Evolutionary conservation across 2,329 filamentous ascomycete genomes (phyloP), one percentile per base, ranked within the genome.

Genomic region (Penicillium palitans): DNA sequence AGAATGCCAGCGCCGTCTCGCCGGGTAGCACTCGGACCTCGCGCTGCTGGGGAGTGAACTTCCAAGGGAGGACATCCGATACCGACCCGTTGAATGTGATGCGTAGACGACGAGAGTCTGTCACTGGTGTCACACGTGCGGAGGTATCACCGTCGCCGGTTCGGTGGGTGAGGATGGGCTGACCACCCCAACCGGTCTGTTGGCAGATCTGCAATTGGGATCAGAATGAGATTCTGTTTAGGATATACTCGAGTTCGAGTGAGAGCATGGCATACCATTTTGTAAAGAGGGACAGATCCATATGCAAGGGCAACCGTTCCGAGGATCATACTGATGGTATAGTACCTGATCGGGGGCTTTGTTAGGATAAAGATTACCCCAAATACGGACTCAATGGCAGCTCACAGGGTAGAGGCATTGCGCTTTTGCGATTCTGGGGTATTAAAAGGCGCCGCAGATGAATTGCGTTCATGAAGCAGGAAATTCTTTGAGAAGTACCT

Each of bases 71-170:
- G 0, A 96, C 87, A 73, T 98, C 95, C 1, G 93, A 98, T 1
- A 97, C 93, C 29, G 91, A 96, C 48, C 93, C 90, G 72, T 92
- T 95, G 84, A 99, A 99, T 27, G 93, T 98, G 64, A 99, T 93
- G 60, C 91, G 90, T 69, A 99, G 89, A 54, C 95, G 90, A 66
- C 90, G 90, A 59, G 90, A 89, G 66, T 86, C 83, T 19, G 86
- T 90, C 40, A 97, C 88, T 17, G 95, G 95, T 47, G 87, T 84
- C 45, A 99, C 84, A 55, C 93, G 90, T 49, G 83, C 83, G 37
- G 93, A 85, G 27, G 90, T 85, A 74, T 96, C 90, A 61, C 79
- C 81, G 58, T 82, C 77, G 62, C 79, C 81, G 78, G 91, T 88
- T 46, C 85, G 85, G 21, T 88, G 84, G 15, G 91, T 91, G 72